Evolutionary conservation across 306 rosid species (phyloP), one percentile per base, ranked within the genome.

Genomic region (Acacia confusa): DNA sequence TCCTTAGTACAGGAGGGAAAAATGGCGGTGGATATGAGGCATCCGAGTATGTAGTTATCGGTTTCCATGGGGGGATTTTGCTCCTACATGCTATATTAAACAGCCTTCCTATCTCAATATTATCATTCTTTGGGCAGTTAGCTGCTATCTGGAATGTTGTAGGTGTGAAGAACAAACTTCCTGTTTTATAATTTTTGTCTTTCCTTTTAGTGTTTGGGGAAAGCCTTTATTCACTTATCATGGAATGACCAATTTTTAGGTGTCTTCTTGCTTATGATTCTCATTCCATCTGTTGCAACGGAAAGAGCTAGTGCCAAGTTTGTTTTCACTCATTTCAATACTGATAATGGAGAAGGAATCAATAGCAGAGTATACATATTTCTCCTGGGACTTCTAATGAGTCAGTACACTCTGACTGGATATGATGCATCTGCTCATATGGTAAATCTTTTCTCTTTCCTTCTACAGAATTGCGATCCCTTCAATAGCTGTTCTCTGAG

Each of bases 381-480:
- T 87, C 84, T 95, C 78, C 68, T 93, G 88, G 99, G 98, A 78
- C 96, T 93, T 79, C 86, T 93, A 16, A 93, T 95, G 98, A 92
- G 98, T 85, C 98, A 95, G 78, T 95, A 90, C 83, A 95, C 99
- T 79, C 81, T 95, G 34, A 88, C 91, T 19, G 99, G 99, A 16
- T 95, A 85, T 80, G 99, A 95, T 87, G 97, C 99, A 58, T 95
- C 99, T 55, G 98, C 99, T 86, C 96, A 95, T 87, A 93, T 95
- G 99, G 99, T 88, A 82, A 79, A 88, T 82, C 72, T 47, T 76
- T 24, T 57, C 11, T 45, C 32, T 68, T 71, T 66, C 47, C n/a
- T 81, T 70, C 71, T 47, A 76, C 28, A 19, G 47, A 30, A 55
- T 78, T 71, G 74, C 27, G 17, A 74, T 65, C 53, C 78, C 58